phyloP scores from a whole-genome alignment of 352 stramenopile genomes.

The Phytophthora palmivora region DNA sequence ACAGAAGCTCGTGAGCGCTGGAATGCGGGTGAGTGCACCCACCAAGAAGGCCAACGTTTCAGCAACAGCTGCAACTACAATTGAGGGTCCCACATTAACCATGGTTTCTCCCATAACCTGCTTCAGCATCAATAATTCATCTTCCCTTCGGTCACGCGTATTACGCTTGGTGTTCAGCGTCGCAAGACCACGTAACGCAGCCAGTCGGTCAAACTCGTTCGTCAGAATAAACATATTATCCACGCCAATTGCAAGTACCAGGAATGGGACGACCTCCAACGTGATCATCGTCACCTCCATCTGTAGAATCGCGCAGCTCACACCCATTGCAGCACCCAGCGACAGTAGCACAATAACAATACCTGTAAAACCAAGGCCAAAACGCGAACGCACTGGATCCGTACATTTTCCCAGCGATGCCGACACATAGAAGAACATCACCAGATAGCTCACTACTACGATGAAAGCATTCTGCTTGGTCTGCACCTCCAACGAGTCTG shows the following conservation, averaged over 20 bases:
- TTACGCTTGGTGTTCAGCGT: conserved; percentile 37
- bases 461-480: conserved; percentile 91
- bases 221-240: conserved; percentile 95
- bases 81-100: conserved; percentile 86
- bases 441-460: conserved; percentile 86
- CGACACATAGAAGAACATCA: conserved; percentile 93
- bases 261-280: conserved; percentile 91
- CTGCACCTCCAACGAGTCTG: conserved; percentile 86
- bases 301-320: conserved; percentile 66
- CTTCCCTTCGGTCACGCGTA: conserved; percentile 39
- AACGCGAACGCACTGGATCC: conserved; percentile 78
- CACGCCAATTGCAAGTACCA: conserved; percentile 92
- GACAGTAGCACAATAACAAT: conserved; percentile 89
- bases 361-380: conserved; percentile 79
- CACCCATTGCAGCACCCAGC: conserved; percentile 75
- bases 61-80: conserved; percentile 83
- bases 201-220: conserved; percentile 85
- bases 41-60: conserved; percentile 87
- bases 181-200: conserved; percentile 48
- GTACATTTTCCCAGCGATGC: conserved; percentile 79
- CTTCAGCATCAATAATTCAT: conserved; percentile 53
- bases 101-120: conserved; percentile 82
- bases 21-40: conserved; percentile 86
- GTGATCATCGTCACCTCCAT: conserved; percentile 93
- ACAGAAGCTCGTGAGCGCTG: conserved; percentile 88